Evolutionary conservation across 768 basidiomycete species (phyloP), one percentile per base, ranked within the genome.

Genomic region (Collybia nuda): DNA sequence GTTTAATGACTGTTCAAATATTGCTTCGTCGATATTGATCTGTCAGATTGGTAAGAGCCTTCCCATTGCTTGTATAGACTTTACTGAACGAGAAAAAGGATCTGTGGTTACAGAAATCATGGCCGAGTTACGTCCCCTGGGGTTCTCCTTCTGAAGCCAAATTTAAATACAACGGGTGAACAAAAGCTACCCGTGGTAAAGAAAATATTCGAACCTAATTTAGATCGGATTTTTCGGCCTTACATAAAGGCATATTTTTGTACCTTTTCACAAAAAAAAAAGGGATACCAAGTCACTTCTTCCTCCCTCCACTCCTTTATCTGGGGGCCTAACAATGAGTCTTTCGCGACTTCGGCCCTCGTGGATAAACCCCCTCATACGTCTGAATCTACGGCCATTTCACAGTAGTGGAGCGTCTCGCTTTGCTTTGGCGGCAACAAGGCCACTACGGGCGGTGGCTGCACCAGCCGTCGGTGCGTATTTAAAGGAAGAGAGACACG

Each of bases 391-490:
- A 52, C 83, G 84, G 40, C 68, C 73, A 51, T 82, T 86, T 62
- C 83, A 84, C 58, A 67, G 76, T 29, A 69, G 72, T 39, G 67
- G 67, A 21, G 53, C 63, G 21, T 62, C 61, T 47, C 66, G 54
- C 56, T 68, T 61, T 64, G 65, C 65, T 58, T 70, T 78, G 40
- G 62, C 67, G 5, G 78, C 81, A 38, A 80, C 85, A 15, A 73
- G 70, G 48, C 72, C 78, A 51, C 66, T 81, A 51, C 78, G 78
- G 53, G 88, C 89, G 15, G 77, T 88, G 49, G 88, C 89, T 35
- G 82, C 81, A 12, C 86, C 87, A 39, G 88, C 86, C 4, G 87
- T 90, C 14, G 88, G 88, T 48, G 77, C 80, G 15, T 90, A 86
- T 62, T 66, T 62, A 23, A 82, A 85, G 56, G 80, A 85, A 41